A percentile compares a stretch with the other conserved stretches of the same genome.
Conservation (phyloP, 116 monocot genomes). For the Dioscorea cayenensis region DNA sequence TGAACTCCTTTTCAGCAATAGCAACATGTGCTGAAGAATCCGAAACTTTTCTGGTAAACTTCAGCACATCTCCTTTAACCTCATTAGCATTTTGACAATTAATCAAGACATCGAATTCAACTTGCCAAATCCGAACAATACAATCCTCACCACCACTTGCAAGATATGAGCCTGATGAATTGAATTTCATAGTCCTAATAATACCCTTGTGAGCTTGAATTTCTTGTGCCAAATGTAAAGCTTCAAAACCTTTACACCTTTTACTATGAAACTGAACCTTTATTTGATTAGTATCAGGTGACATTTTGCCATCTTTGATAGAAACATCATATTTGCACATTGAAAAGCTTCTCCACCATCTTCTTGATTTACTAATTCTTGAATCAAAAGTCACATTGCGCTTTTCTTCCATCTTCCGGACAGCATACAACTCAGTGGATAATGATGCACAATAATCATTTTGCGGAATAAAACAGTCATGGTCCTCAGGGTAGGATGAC, state of each 20-base stretch:
- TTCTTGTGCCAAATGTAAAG: slow-evolving; percentile 58
- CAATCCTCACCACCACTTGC: slow-evolving; percentile 86
- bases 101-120: background rate
- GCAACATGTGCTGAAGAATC: too few relatives aligned
- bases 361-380: background rate
- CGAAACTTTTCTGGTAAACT: too few relatives aligned
- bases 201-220: slow-evolving; percentile 64
- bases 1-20: background rate
- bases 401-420: background rate
- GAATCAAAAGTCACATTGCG: background rate
- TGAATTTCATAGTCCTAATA: slow-evolving; percentile 77
- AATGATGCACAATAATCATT: background rate
- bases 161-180: slow-evolving; percentile 60
- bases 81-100: background rate
- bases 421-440: background rate
- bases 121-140: slow-evolving; percentile 75
- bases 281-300: background rate
- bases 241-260: slow-evolving; percentile 59
- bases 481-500: background rate
- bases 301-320: background rate
- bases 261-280: slow-evolving; percentile 71
- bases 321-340: background rate
- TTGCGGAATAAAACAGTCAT: background rate
- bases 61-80: too few relatives aligned
- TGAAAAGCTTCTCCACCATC: background rate